Conservation (phyloP, 2,329 filamentous ascomycete genomes). For the Ceratocystiopsis brevicomis region DNA sequence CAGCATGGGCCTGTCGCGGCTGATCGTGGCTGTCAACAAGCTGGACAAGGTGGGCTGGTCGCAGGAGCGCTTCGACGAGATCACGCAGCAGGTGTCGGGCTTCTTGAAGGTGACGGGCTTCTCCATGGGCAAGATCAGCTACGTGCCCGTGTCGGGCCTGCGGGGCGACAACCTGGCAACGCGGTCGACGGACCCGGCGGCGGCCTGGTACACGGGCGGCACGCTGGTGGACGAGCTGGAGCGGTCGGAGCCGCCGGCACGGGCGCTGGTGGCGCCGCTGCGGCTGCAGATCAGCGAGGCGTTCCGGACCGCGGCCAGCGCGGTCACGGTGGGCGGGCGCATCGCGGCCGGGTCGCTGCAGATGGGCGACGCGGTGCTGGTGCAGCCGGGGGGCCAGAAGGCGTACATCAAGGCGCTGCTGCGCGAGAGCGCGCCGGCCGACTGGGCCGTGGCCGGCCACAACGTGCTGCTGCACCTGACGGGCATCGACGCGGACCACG, state of each 20-base stretch:
- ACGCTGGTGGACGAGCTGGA: constrained; percentile 77
- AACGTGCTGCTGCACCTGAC: constrained; percentile 69
- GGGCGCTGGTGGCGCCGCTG: constrained; percentile 59
- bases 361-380: constrained; percentile 56
- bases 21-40: constrained; percentile 91
- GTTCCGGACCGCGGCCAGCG: constrained; percentile 63
- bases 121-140: constrained; percentile 58
- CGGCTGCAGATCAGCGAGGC: constrained; percentile 77
- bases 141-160: constrained; percentile 79
- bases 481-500: constrained; percentile 67
- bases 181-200: constrained; percentile 32
- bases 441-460: constrained; percentile 45
- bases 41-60: constrained; percentile 78
- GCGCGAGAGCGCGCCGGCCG: constrained; percentile 43
- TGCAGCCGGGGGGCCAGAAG: constrained; percentile 65
- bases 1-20: constrained; percentile 72
- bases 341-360: constrained; percentile 74
- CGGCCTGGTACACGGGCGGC: constrained; percentile 61
- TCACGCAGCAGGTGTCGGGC: constrained; percentile 61
- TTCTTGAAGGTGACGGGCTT: constrained; percentile 76
- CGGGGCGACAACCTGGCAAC: constrained; percentile 69
- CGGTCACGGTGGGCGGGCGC: constrained; percentile 69
- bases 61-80: constrained; percentile 64
- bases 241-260: constrained; percentile 51
- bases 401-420: constrained; percentile 69